phyloP scores from a whole-genome alignment of 352 stramenopile species.

The Salisapilia sapeloensis region DNA sequence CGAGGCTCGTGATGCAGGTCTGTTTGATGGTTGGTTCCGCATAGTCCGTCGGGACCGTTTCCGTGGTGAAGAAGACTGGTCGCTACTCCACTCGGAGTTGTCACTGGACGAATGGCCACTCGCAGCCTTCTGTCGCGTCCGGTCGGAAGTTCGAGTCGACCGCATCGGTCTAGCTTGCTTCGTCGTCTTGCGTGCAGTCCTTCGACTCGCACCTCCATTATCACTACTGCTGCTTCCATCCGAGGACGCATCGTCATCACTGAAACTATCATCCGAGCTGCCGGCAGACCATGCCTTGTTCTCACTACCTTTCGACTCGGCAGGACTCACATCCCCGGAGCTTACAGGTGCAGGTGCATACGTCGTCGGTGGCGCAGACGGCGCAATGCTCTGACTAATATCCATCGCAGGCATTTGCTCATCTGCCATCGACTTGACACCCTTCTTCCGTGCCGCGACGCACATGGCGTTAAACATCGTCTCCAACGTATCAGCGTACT shows the following conservation, averaged over 20 bases:
- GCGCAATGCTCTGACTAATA: neutral
- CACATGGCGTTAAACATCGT: constrained; percentile 47
- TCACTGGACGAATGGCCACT: too few relatives aligned
- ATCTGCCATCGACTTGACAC: constrained; percentile 20
- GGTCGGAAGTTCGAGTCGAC: constrained; percentile 3
- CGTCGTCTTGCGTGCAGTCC: constrained; percentile 9
- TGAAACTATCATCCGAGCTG: constrained; percentile 45
- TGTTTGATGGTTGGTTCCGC: neutral
- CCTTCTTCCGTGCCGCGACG: constrained; percentile 32
- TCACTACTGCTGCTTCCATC: constrained; percentile 20
- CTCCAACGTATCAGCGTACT: constrained; percentile 55
- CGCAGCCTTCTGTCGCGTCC: too few relatives aligned
- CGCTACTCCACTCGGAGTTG: too few relatives aligned
- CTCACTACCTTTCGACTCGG: constrained; percentile 18
- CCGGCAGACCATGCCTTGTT: constrained; percentile 52
- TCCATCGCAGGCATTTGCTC: neutral
- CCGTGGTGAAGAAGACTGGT: neutral
- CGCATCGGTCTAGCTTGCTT: constrained; percentile 6
- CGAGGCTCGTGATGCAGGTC: neutral
- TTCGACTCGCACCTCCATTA: constrained; percentile 5
- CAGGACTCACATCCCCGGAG: constrained; percentile 25
- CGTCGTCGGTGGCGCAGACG: neutral
- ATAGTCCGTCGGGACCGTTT: neutral
- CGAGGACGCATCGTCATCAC: constrained; percentile 16
- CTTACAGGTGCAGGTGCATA: constrained; percentile 2